phyloP scores from a whole-genome alignment of 2,329 filamentous ascomycete species.

The Bipolaris bicolor region DNA sequence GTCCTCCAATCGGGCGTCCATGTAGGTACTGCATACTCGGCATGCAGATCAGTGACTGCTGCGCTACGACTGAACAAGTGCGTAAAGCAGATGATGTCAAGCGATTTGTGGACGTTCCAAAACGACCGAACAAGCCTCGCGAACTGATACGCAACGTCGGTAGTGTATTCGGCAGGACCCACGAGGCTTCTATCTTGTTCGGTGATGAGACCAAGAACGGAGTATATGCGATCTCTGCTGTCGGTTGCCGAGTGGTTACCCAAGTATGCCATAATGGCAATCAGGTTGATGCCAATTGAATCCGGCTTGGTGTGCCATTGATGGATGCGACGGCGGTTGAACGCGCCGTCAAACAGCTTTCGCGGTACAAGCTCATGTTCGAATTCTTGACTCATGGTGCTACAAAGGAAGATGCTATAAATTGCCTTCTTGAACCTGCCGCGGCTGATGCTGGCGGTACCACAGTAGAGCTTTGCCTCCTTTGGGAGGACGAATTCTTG shows the following conservation, averaged over 20 bases:
- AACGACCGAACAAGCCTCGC: slow-evolving; percentile 39
- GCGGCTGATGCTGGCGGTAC: no score
- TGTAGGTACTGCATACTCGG: slow-evolving; percentile 24
- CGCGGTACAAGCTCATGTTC: no score
- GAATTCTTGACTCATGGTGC: no score
- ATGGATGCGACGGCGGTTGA: no score
- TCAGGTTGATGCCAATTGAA: slow-evolving; percentile 8
- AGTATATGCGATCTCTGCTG: slow-evolving; percentile 38
- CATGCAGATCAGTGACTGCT: slow-evolving; percentile 17
- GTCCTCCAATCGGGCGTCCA: slow-evolving; percentile 41
- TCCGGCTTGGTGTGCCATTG: no score
- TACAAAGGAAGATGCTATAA: no score
- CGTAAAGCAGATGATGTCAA: slow-evolving; percentile 42
- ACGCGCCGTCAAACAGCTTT: no score
- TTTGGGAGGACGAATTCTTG: slow-evolving; percentile 41
- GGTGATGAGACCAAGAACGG: slow-evolving; percentile 37
- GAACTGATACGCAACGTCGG: slow-evolving; percentile 9
- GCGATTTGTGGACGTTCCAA: slow-evolving; percentile 29
- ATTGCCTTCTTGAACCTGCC: no score
- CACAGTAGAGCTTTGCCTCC: slow-evolving; percentile 14
- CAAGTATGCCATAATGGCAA: slow-evolving; percentile 38
- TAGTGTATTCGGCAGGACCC: no score
- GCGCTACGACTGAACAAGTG: slow-evolving; percentile 38
- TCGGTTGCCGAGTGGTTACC: slow-evolving; percentile 39
- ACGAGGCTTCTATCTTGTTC: slow-evolving; percentile 21